Conservation (phyloP, 129 eudicot species). For the Cynara cardunculus region DNA sequence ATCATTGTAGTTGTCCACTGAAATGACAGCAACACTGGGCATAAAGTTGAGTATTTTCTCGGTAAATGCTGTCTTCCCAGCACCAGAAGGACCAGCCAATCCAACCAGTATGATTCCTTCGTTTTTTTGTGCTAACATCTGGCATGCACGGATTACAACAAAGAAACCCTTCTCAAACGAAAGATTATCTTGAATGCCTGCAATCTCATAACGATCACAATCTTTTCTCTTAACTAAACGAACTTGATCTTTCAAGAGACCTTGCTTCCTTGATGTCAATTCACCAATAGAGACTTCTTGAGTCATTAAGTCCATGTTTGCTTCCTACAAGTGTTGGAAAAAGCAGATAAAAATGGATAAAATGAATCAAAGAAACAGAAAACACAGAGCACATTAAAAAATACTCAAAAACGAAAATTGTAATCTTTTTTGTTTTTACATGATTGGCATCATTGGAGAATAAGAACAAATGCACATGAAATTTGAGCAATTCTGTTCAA, state of each 20-base stretch:
- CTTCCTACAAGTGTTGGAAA: conserved; percentile 8
- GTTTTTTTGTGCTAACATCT: conserved; percentile 68
- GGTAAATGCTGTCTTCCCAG: conserved; percentile 78
- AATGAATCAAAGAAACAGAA: neutral
- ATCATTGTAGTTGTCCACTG: conserved; percentile 92
- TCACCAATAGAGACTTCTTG: conserved; percentile 40
- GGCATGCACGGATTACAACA: conserved; percentile 82
- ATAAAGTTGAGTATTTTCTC: conserved; percentile 78
- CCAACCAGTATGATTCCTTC: conserved; percentile 79
- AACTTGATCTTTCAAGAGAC: conserved; percentile 87
- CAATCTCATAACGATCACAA: conserved; percentile 72
- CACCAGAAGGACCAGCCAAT: conserved; percentile 94
- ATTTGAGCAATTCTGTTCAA: neutral
- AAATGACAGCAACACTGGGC: conserved; percentile 87
- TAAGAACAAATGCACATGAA: neutral
- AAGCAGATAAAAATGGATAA: neutral
- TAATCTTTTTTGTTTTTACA: neutral
- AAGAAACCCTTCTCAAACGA: conserved; percentile 91
- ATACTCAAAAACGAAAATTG: neutral
- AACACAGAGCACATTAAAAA: neutral
- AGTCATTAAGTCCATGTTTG: conserved; percentile 37
- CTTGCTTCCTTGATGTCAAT: conserved; percentile 39
- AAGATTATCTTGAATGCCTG: conserved; percentile 57
- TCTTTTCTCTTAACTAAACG: conserved; percentile 62
- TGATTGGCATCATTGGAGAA: neutral